Evolutionary conservation across 2,329 filamentous ascomycete species (phyloP).

Genomic region (Penicillium sp.): DNA sequence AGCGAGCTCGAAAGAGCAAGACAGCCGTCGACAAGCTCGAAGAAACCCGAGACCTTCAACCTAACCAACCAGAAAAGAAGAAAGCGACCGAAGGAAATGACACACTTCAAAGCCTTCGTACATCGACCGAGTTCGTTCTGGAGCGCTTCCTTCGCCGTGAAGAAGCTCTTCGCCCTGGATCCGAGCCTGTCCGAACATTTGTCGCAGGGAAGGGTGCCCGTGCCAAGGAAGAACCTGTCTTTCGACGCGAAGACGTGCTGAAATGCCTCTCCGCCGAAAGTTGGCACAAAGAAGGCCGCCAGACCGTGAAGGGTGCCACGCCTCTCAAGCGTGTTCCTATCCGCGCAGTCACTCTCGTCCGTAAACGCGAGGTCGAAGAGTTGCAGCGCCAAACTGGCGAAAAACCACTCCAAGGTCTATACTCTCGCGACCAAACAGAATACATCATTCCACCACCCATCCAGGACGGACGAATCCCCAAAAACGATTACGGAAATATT

Average conservation of each 20-base stretch:
- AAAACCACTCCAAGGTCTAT: constrained; percentile 85
- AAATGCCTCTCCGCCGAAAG: constrained; percentile 89
- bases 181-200: constrained; percentile 73
- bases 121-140: constrained; percentile 80
- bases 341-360: constrained; percentile 83
- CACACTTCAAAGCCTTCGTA: constrained; percentile 85
- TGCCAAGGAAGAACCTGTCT: constrained; percentile 77
- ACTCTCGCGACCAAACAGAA: constrained; percentile 80
- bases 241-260: constrained; percentile 74
- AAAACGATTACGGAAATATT: constrained; percentile 94
- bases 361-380: constrained; percentile 87
- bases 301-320: constrained; percentile 67
- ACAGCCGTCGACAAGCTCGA: constrained; percentile 78
- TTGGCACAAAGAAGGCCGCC: constrained; percentile 95
- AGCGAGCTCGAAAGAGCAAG: constrained; percentile 51
- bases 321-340: constrained; percentile 87
- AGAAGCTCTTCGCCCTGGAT: constrained; percentile 74
- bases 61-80: constrained; percentile 71
- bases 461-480: constrained; percentile 80
- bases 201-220: constrained; percentile 72
- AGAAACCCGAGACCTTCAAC: constrained; percentile 73
- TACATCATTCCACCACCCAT: constrained; percentile 94
- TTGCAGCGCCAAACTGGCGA: constrained; percentile 75
- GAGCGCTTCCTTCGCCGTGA: constrained; percentile 86
- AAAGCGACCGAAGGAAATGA: constrained; percentile 73